Evolutionary conservation across 2,329 filamentous ascomycete genomes (phyloP), one percentile per base, ranked within the genome.

Genomic region (Monascus ruber): DNA sequence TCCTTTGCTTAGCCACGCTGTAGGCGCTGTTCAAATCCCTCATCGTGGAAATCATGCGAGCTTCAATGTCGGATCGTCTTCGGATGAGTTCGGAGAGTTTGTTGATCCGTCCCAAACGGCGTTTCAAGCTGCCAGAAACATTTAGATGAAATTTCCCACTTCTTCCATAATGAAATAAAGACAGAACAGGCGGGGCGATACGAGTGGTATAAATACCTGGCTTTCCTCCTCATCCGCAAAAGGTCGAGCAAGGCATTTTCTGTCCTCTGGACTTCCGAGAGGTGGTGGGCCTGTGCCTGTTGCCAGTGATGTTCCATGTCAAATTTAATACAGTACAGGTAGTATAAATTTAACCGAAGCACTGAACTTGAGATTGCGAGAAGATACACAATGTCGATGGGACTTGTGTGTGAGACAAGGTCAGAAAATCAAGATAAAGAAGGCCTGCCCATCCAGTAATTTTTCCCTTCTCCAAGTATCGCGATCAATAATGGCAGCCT

Each of bases 51-150:
- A 42, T 32, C 28, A 49, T 47, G 9, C 44, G 37, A 24, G 24
- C 27, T 34, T 51, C 48, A 26, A 51, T 32, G 36, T 51, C 47
- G 17, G 39, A 36, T 26, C 46, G 43, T 35, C 26, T 42, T 28
- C 45, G 43, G 26, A 44, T 37, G 17, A 51, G 43, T 6, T 43
- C 41, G 17, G 35, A 38, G 17, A 51, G 45, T 24, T 25, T 31
- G 26, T 42, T 39, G 6, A 47, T 36, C 25, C 44, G 40, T 24
- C 28, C 26, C 27, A 37, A 45, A 24, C 38, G 46, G 29, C 42
- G 40, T 28, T 39, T 31, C 6, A 34, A 8, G n/a, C 48, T 49
- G 24, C 26, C 29, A n/a, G 25, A 3, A 17, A 17, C 17, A 17
- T 17, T 17, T 17, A 17, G 17, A 17, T 17, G 17, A 17, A 17